phyloP scores from a whole-genome alignment of 2,329 filamentous ascomycete genomes.

The Arthroderma uncinatum region DNA sequence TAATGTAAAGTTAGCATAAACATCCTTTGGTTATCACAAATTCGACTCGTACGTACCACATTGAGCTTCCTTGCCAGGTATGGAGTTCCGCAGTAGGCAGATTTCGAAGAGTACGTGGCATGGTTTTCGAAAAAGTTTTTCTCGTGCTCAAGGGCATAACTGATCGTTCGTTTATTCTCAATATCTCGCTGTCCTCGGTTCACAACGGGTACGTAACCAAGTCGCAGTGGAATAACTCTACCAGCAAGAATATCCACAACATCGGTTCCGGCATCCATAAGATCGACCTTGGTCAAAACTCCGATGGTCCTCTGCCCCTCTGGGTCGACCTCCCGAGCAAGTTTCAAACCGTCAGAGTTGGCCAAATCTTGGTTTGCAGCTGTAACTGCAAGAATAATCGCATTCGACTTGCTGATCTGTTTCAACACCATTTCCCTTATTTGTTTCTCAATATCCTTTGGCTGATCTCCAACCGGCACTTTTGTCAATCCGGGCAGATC shows the following conservation, averaged over 20 bases:
- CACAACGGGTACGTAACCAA: slow-evolving; percentile 95
- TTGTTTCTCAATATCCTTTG: slow-evolving; percentile 90
- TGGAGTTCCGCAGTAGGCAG: slow-evolving; percentile 93
- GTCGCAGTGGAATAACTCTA: slow-evolving; percentile 83
- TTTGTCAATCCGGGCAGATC: slow-evolving; percentile 94
- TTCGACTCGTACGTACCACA: slow-evolving; percentile 41
- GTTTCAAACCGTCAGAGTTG: slow-evolving; percentile 94
- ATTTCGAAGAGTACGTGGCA: slow-evolving; percentile 97
- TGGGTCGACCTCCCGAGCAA: slow-evolving; percentile 91
- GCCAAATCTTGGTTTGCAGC: slow-evolving; percentile 96
- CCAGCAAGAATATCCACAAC: slow-evolving; percentile 97
- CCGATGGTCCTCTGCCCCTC: slow-evolving; percentile 96
- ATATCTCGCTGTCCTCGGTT: slow-evolving; percentile 97
- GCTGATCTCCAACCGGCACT: slow-evolving; percentile 92
- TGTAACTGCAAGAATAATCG: slow-evolving; percentile 93
- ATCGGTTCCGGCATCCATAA: slow-evolving; percentile 98
- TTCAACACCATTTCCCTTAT: slow-evolving; percentile 98
- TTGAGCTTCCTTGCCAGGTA: slow-evolving; percentile 96
- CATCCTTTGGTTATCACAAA: background rate
- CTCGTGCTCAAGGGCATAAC: slow-evolving; percentile 80
- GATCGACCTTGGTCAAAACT: slow-evolving; percentile 94
- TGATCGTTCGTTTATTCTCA: slow-evolving; percentile 93
- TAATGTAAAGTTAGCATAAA: background rate
- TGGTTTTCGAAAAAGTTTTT: slow-evolving; percentile 97
- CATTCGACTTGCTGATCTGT: slow-evolving; percentile 96